Percentiles rank a stretch among this genome's conserved stretches.
Evolutionary conservation across 306 rosid species (phyloP).

Genomic region (Prunus fruticosa): DNA sequence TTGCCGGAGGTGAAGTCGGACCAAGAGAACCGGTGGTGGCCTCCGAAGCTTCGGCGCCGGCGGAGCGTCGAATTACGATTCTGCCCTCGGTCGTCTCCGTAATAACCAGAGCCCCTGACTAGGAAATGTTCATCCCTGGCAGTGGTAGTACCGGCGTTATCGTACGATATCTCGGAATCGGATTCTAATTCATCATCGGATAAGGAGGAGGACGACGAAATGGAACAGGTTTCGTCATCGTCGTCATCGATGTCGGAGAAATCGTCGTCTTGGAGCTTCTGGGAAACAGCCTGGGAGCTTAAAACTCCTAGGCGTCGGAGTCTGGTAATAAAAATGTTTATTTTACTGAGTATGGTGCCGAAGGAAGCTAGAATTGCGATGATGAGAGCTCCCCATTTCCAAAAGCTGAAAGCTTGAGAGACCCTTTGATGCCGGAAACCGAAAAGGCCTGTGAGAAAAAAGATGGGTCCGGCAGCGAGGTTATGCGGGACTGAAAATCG

Average conservation of each 20-base stretch:
- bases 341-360: constrained; percentile 42
- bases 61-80: constrained; percentile 13
- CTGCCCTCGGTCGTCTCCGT: constrained; percentile 18
- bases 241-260: constrained; percentile 31
- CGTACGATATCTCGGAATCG: constrained; percentile 20
- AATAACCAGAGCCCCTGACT: constrained; percentile 34
- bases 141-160: neutral
- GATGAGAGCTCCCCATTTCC: constrained; percentile 61
- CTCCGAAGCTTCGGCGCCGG: constrained; percentile 43
- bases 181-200: constrained; percentile 15
- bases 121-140: constrained; percentile 34
- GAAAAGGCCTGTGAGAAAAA: constrained; percentile 34
- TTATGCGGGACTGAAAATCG: constrained; percentile 32
- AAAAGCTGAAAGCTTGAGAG: constrained; percentile 34
- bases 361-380: constrained; percentile 60
- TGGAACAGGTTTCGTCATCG: constrained; percentile 21
- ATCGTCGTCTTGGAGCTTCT: constrained; percentile 18
- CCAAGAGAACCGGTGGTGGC: constrained; percentile 47
- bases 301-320: constrained; percentile 24
- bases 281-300: constrained; percentile 26
- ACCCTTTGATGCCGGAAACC: constrained; percentile 20
- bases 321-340: constrained; percentile 38
- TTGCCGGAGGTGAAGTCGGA: constrained; percentile 51
- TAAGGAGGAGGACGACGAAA: constrained; percentile 21
- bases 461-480: constrained; percentile 31